phyloP scores from a whole-genome alignment of 768 basidiomycete species.

The Scleroderma bovista region DNA sequence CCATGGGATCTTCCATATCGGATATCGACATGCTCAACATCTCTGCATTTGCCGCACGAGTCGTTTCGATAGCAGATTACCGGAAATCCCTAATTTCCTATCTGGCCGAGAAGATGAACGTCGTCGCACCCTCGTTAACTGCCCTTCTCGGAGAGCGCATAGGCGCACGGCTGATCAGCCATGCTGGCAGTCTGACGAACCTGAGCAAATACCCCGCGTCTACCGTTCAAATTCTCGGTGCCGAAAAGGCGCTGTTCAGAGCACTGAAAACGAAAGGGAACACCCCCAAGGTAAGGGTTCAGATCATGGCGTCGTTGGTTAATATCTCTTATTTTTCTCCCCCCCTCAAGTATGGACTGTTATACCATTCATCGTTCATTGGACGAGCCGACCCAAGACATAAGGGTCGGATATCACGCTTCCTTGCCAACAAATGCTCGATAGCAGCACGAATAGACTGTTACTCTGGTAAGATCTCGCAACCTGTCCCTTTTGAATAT shows the following conservation, averaged over 20 bases:
- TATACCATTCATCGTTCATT: conserved; percentile 96
- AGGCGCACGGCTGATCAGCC: conserved; percentile 88
- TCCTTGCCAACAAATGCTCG: conserved; percentile 97
- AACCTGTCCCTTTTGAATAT: background rate
- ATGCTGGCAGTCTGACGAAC: conserved; percentile 95
- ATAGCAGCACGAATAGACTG: conserved; percentile 97
- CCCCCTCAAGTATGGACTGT: conserved; percentile 94
- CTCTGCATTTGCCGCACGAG: conserved; percentile 81
- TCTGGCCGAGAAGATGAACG: conserved; percentile 95
- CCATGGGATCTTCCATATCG: conserved; percentile 88
- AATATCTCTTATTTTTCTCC: background rate
- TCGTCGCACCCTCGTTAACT: conserved; percentile 89
- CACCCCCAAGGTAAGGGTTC: conserved; percentile 74
- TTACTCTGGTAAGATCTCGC: conserved; percentile 58
- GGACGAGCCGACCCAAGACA: conserved; percentile 90
- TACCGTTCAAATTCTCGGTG: conserved; percentile 96
- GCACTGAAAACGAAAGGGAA: conserved; percentile 99
- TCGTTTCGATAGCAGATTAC: conserved; percentile 90
- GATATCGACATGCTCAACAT: conserved; percentile 97
- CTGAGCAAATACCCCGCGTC: conserved; percentile 97
- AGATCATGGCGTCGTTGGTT: background rate
- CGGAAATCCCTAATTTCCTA: conserved; percentile 86
- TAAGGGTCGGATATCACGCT: conserved; percentile 98
- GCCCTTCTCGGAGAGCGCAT: conserved; percentile 90
- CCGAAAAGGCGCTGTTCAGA: conserved; percentile 96